phyloP scores from a whole-genome alignment of 495 filamentous ascomycete species.

The Aspergillus cavernicola region DNA sequence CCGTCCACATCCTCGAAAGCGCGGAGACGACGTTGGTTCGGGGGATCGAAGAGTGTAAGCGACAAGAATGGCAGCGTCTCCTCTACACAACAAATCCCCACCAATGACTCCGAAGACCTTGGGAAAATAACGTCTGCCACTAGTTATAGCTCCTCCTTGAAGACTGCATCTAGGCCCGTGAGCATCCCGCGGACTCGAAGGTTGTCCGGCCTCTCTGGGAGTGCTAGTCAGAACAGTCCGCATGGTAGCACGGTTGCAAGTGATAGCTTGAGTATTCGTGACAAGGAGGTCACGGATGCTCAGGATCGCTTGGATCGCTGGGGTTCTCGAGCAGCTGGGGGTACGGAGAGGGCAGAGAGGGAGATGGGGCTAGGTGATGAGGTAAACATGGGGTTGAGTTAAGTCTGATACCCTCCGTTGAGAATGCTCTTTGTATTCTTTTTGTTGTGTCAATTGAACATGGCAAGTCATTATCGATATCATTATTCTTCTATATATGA shows the following conservation, averaged over 20 bases:
- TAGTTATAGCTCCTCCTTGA: constrained; percentile 17
- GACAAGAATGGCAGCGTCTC: constrained; percentile 26
- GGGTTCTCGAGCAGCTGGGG: constrained; percentile 36
- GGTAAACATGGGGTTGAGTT: constrained; percentile 53
- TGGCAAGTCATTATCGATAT: neutral
- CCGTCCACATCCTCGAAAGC: constrained; percentile 32
- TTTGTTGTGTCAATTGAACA: neutral
- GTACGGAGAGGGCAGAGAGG: constrained; percentile 41
- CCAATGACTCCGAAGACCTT: constrained; percentile 23
- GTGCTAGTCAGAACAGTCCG: constrained; percentile 25
- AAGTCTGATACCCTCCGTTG: constrained; percentile 16
- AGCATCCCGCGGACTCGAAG: constrained; percentile 32
- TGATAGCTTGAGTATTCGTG: constrained; percentile 37
- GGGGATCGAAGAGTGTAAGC: constrained; percentile 35
- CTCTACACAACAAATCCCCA: constrained; percentile 19
- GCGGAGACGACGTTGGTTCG: constrained; percentile 43
- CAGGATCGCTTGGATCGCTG: constrained; percentile 45
- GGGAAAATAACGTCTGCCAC: constrained; percentile 23
- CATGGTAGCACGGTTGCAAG: constrained; percentile 36
- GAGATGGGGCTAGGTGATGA: constrained; percentile 50
- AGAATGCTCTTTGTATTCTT: neutral
- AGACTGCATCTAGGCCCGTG: constrained; percentile 30
- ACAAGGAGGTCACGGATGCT: constrained; percentile 49
- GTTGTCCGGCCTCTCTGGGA: constrained; percentile 20
- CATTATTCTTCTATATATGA: neutral